Evolutionary conservation across 768 basidiomycete genomes (phyloP).

Genomic region (Boletales sp.): DNA sequence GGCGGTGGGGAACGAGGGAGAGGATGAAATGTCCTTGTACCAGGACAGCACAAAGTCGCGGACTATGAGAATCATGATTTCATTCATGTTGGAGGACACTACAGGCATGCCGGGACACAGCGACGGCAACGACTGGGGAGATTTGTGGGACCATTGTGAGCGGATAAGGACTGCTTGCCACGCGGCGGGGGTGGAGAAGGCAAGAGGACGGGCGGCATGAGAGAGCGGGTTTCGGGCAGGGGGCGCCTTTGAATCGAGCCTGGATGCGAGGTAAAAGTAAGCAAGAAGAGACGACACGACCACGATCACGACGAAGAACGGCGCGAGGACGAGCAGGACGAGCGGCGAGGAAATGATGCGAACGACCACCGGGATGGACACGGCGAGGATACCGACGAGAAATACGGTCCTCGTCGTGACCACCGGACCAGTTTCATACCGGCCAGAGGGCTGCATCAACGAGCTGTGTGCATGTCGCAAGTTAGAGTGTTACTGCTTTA

Average conservation of each 20-base stretch:
- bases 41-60: constrained; percentile 87
- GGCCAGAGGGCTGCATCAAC: constrained; percentile 14
- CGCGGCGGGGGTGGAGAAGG: constrained; percentile 89
- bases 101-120: constrained; percentile 61
- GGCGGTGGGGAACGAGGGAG: constrained; percentile 83
- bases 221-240: constrained; percentile 37
- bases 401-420: constrained; percentile 52
- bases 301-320: constrained; percentile 49
- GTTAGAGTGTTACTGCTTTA: neutral
- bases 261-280: constrained; percentile 53
- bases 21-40: constrained; percentile 85
- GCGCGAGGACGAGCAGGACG: constrained; percentile 59
- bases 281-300: constrained; percentile 49
- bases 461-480: constrained; percentile 2
- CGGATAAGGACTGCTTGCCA: constrained; percentile 90
- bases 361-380: constrained; percentile 50
- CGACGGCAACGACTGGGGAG: constrained; percentile 63
- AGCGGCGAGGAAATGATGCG: constrained; percentile 66
- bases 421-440: constrained; percentile 32
- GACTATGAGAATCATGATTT: constrained; percentile 75
- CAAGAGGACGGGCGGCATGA: constrained; percentile 66
- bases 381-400: constrained; percentile 53
- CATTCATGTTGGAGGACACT: constrained; percentile 71
- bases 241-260: constrained; percentile 48
- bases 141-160: constrained; percentile 82